These are phyloP conservation scores for Dentiscutata heterogama DNA, from an alignment of 371 early-diverging fungal genomes.

Conservation along the genomic window DNA sequence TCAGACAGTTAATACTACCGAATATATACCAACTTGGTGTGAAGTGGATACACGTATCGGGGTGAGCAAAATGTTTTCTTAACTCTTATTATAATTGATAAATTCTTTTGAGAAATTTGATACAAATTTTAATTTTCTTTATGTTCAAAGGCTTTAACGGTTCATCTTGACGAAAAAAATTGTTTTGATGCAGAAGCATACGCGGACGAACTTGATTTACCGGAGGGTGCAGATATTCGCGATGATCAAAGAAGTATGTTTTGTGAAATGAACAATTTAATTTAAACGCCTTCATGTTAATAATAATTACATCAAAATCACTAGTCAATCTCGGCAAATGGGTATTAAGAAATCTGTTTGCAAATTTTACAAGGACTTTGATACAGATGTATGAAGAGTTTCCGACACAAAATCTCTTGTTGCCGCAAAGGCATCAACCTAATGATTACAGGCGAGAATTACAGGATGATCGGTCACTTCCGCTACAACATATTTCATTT, in stretches of 20 bases:
- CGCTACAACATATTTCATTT: conserved; percentile 43
- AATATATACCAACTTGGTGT: conserved; percentile 93
- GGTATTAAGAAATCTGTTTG: conserved; percentile 81
- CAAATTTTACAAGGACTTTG: conserved; percentile 62
- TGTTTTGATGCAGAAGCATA: conserved; percentile 91
- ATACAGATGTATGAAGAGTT: conserved; percentile 55
- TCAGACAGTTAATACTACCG: conserved; percentile 72
- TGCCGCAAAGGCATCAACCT: conserved; percentile 30
- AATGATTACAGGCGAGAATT: background rate
- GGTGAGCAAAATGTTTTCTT: conserved; percentile 52
- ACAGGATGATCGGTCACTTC: background rate
- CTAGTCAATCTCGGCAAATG: conserved; percentile 87
- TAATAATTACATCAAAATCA: conserved; percentile 9
- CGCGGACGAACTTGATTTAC: conserved; percentile 73
- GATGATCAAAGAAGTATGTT: conserved; percentile 79
- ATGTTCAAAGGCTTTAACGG: conserved; percentile 70
- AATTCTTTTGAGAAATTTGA: conserved; percentile 5
- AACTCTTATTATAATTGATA: background rate
- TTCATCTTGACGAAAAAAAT: conserved; percentile 83
- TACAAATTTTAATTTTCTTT: background rate
- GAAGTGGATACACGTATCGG: conserved; percentile 91
- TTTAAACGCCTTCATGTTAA: background rate
- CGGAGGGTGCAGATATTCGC: conserved; percentile 58
- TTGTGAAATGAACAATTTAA: background rate
- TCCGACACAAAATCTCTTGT: conserved; percentile 15